Evolutionary conservation across 192 early-diverging fungal genomes (phyloP).

Genomic region (Dimargaris cristalligena): DNA sequence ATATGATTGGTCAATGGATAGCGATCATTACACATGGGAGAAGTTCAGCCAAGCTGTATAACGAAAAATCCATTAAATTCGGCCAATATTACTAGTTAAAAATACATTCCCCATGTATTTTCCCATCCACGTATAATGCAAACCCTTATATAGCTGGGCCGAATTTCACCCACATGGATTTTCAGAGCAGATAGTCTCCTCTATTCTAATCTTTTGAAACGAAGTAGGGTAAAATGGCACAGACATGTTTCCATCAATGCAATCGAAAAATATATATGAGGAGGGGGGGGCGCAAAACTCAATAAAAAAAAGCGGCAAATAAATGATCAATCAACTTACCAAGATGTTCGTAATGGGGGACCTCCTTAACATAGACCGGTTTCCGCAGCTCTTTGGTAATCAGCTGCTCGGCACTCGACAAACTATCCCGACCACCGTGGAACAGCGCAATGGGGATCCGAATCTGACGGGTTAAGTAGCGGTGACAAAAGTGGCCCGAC

Average conservation of each 20-base stretch:
- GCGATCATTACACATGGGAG: too few relatives aligned
- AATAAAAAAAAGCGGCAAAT: background rate
- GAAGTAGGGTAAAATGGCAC: too few relatives aligned
- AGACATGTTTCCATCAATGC: background rate
- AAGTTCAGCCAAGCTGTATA: too few relatives aligned
- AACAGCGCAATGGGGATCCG: conserved; percentile 78
- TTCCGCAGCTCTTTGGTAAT: conserved; percentile 28
- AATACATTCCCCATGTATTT: too few relatives aligned
- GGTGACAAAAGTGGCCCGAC: background rate
- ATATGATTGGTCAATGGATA: too few relatives aligned
- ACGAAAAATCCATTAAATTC: too few relatives aligned
- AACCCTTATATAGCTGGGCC: too few relatives aligned
- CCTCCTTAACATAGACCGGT: conserved; percentile 33
- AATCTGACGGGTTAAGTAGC: conserved; percentile 27
- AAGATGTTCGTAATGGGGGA: conserved; percentile 68
- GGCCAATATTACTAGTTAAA: too few relatives aligned
- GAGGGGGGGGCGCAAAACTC: background rate
- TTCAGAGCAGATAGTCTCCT: too few relatives aligned
- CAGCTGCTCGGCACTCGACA: conserved; percentile 52
- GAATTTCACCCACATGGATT: too few relatives aligned
- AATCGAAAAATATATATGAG: background rate
- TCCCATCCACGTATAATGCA: too few relatives aligned
- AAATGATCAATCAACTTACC: conserved; percentile 16
- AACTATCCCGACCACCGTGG: conserved; percentile 72
- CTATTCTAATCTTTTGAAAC: too few relatives aligned